Conservation (phyloP, 2,329 filamentous ascomycete species). For the Coleophoma crateriformis region DNA sequence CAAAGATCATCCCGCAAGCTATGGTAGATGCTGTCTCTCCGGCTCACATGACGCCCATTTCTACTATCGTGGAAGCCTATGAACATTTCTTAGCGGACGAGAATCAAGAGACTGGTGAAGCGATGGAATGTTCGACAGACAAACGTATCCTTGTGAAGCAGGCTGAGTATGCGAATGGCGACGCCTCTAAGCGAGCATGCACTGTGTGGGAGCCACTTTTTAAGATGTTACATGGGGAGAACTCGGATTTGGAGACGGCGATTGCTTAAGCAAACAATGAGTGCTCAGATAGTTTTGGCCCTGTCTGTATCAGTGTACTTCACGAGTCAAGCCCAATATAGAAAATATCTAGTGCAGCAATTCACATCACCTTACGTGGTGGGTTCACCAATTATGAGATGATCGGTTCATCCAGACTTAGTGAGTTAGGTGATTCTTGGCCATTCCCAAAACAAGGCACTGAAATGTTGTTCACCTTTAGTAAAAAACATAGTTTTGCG, state of each 20-base stretch:
- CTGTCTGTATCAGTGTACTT: too few species aligned
- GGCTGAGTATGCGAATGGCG: constrained; percentile 34
- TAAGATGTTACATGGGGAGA: constrained; percentile 30
- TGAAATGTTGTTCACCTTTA: too few species aligned
- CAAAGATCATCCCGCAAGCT: constrained; percentile 36
- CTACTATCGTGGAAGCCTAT: constrained; percentile 39
- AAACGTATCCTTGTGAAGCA: constrained; percentile 31
- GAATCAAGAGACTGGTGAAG: constrained; percentile 34
- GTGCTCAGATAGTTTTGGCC: too few species aligned
- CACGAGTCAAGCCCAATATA: too few species aligned
- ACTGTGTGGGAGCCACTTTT: constrained; percentile 45
- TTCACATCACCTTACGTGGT: too few species aligned
- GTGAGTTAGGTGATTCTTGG: too few species aligned
- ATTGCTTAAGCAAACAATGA: too few species aligned
- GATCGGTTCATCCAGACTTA: too few species aligned
- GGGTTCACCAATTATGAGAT: too few species aligned
- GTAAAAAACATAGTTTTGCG: too few species aligned
- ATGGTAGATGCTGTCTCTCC: constrained; percentile 35
- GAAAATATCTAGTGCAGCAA: too few species aligned
- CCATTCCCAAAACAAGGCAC: too few species aligned
- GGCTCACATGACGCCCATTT: constrained; percentile 33
- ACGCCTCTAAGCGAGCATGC: constrained; percentile 33
- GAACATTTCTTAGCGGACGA: constrained; percentile 38
- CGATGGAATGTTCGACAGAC: constrained; percentile 38
- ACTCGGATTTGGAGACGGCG: not conserved